A percentile compares a stretch with the other conserved stretches of the same genome.
Evolutionary conservation across 2,329 filamentous ascomycete species (phyloP).

Genomic region (Pseudopyricularia cyperi): DNA sequence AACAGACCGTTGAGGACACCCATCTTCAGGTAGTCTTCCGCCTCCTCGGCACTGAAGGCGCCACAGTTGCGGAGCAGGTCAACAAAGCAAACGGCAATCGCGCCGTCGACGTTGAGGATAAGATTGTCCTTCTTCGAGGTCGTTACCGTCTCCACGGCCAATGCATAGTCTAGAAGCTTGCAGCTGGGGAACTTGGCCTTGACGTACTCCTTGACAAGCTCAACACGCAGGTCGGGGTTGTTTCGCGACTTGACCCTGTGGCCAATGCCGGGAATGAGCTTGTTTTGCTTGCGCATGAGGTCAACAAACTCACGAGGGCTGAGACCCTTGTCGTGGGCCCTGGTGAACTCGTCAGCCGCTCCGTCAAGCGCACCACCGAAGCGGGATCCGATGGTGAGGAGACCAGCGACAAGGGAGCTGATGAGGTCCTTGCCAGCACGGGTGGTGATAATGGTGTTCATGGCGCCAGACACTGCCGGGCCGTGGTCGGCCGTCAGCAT

Average conservation of each 20-base stretch:
- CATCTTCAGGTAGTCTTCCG: conserved; percentile 98
- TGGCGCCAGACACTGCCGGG: conserved; percentile 95
- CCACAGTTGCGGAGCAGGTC: conserved; percentile 96
- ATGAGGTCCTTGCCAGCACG: conserved; percentile 98
- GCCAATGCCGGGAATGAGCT: conserved; percentile 97
- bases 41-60: conserved; percentile 90
- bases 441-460: conserved; percentile 99
- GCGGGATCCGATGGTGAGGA: conserved; percentile 92
- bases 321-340: conserved; percentile 94
- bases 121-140: conserved; percentile 99
- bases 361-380: conserved; percentile 98
- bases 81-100: conserved; percentile 97
- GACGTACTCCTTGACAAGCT: conserved; percentile 98
- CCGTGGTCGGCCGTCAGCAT: conserved; percentile 99
- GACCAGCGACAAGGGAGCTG: conserved; percentile 86
- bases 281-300: conserved; percentile 99
- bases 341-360: conserved; percentile 95
- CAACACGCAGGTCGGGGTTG: conserved; percentile 98
- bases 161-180: conserved; percentile 97
- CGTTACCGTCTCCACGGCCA: conserved; percentile 94
- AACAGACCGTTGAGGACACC: conserved; percentile 99
- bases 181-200: conserved; percentile 93
- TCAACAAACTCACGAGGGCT: conserved; percentile 98
- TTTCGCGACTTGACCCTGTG: conserved; percentile 99
- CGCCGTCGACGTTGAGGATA: conserved; percentile 97